Conservation (phyloP, 305 asterid genomes). For the Andrographis paniculata region DNA sequence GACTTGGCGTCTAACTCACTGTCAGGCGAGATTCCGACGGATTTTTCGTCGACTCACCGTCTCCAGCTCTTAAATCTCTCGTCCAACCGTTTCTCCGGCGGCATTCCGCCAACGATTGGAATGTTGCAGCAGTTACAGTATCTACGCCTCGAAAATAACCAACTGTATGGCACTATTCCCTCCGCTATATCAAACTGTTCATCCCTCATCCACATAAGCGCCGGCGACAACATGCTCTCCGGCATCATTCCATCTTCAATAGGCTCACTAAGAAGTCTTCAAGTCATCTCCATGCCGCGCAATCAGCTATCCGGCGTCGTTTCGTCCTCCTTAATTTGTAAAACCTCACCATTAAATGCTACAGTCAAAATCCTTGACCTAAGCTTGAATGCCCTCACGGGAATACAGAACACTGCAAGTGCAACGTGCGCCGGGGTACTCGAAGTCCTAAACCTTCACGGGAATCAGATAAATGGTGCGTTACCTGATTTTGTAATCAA, state of each 20-base stretch:
- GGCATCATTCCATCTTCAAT: slow-evolving; percentile 46
- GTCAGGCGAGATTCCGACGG: slow-evolving; percentile 32
- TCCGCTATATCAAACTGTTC: slow-evolving; percentile 54
- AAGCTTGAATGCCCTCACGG: slow-evolving; percentile 51
- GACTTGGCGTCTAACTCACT: slow-evolving; percentile 40
- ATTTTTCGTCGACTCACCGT: slow-evolving; percentile 25
- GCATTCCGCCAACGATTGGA: slow-evolving; percentile 44
- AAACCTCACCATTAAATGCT: slow-evolving; percentile 22
- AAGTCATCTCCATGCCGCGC: slow-evolving; percentile 33
- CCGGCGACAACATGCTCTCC: slow-evolving; percentile 33
- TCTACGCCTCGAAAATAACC: slow-evolving; percentile 41
- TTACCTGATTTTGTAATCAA: slow-evolving; percentile 36
- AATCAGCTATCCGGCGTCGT: slow-evolving; percentile 49
- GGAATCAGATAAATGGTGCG: slow-evolving; percentile 39
- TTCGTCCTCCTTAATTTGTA: slow-evolving; percentile 36
- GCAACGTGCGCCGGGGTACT: slow-evolving; percentile 28
- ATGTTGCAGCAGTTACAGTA: slow-evolving; percentile 28
- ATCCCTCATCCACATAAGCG: slow-evolving; percentile 38
- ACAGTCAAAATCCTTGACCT: slow-evolving; percentile 34
- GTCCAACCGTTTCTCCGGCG: slow-evolving; percentile 40
- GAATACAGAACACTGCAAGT: slow-evolving; percentile 23
- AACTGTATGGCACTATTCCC: slow-evolving; percentile 45
- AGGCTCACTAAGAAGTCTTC: slow-evolving; percentile 32
- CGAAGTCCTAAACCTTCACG: slow-evolving; percentile 45
- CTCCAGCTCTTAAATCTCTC: slow-evolving; percentile 38